Percentiles rank a stretch among this genome's conserved stretches.
Conservation (phyloP, 768 basidiomycete species). For the Mycena floridula region DNA sequence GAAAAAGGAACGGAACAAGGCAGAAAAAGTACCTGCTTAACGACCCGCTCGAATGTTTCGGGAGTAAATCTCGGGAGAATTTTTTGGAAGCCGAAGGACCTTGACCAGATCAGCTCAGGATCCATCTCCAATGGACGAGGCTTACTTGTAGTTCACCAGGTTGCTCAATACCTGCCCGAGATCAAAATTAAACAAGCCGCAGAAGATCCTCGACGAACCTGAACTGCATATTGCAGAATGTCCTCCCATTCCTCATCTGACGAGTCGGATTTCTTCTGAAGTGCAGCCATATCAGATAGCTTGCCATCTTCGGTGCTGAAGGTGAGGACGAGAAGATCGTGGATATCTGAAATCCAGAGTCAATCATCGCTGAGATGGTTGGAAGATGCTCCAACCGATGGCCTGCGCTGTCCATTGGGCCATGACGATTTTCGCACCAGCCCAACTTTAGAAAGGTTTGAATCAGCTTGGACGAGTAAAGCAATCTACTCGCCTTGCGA, state of each 20-base stretch:
- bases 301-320: conserved; percentile 59
- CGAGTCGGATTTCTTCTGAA: conserved; percentile 51
- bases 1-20: too few species aligned
- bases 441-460: too few species aligned
- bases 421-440: conserved; percentile 78
- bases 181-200: conserved; percentile 1
- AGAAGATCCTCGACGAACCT: conserved; percentile 38
- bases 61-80: conserved; percentile 67
- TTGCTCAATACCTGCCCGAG: conserved; percentile 48
- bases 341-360: conserved; percentile 42
- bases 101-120: too few species aligned
- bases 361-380: not conserved
- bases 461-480: too few species aligned
- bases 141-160: conserved; percentile 71
- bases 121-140: too few species aligned
- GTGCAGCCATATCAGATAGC: conserved; percentile 46
- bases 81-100: conserved; percentile 84
- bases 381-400: conserved; percentile 7
- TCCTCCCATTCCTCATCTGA: conserved; percentile 59
- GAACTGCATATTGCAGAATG: conserved; percentile 64
- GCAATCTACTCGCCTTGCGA: too few species aligned
- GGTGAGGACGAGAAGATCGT: conserved; percentile 63
- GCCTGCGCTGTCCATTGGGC: conserved; percentile 79
- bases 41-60: conserved; percentile 56
- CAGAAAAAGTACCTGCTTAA: too few species aligned